These are phyloP conservation scores for Euphorbia pulcherrima DNA, from an alignment of 345 rosid species.

Conservation along the genomic window DNA sequence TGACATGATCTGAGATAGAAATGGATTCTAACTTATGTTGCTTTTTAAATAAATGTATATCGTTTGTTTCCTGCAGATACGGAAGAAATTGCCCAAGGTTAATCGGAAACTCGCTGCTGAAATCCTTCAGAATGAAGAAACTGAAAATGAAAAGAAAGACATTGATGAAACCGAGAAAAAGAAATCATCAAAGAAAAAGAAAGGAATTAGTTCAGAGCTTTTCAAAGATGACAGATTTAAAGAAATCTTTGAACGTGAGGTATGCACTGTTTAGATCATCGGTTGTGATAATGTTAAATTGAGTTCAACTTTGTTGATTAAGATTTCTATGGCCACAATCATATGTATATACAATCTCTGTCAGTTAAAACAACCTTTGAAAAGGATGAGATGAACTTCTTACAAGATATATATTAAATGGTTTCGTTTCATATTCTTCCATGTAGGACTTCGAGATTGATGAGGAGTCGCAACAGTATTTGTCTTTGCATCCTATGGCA, in stretches of 20 bases:
- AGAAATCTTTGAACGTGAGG: constrained; percentile 55
- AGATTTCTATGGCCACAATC: not conserved
- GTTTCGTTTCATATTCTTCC: constrained; percentile 19
- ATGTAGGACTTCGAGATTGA: constrained; percentile 78
- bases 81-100: constrained; percentile 66
- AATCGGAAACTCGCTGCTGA: constrained; percentile 60
- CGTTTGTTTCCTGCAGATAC: constrained; percentile 43
- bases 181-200: constrained; percentile 74
- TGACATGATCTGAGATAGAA: not conserved
- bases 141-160: constrained; percentile 44
- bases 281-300: not conserved
- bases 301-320: not conserved
- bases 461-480: constrained; percentile 54
- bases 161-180: constrained; percentile 46
- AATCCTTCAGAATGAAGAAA: constrained; percentile 53
- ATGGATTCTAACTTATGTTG: not conserved
- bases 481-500: constrained; percentile 71
- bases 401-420: not conserved
- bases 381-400: not conserved
- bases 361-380: not conserved
- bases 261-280: constrained; percentile 19
- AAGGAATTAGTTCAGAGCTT: constrained; percentile 42
- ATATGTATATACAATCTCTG: too few relatives aligned
- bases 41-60: constrained; percentile 3
- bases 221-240: constrained; percentile 60